Conservation (phyloP, 495 filamentous ascomycete genomes). For the Penicillium diatomitis region DNA sequence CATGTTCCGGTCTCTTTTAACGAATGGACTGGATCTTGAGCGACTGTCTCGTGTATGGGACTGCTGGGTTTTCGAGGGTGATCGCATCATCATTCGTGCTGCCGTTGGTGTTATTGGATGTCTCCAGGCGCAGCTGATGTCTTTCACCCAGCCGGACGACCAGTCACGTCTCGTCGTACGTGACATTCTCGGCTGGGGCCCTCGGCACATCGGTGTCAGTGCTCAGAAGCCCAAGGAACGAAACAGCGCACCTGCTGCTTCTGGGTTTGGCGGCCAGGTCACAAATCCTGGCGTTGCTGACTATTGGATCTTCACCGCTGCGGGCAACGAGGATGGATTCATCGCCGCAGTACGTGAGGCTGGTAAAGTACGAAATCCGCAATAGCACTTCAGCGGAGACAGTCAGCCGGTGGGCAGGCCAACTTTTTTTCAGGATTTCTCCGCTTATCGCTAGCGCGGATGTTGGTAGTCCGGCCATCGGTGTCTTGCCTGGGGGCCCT, state of each 20-base stretch:
- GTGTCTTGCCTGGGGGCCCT: too few relatives aligned
- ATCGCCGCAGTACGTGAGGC: constrained; percentile 59
- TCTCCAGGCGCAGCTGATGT: constrained; percentile 55
- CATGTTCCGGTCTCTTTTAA: constrained; percentile 50
- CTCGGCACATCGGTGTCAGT: constrained; percentile 25
- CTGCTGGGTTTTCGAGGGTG: constrained; percentile 89
- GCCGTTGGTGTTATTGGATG: constrained; percentile 61
- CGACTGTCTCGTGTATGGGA: constrained; percentile 79
- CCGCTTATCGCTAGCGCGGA: too few relatives aligned
- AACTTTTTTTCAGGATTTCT: not conserved
- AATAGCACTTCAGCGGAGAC: not conserved
- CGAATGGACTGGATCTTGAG: constrained; percentile 56
- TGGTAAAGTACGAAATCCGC: constrained; percentile 48
- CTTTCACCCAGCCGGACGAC: constrained; percentile 39
- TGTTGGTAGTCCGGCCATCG: too few relatives aligned
- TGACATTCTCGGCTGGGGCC: constrained; percentile 46
- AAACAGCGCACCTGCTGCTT: constrained; percentile 30
- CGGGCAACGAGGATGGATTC: constrained; percentile 58
- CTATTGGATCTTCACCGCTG: constrained; percentile 35
- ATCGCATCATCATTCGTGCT: constrained; percentile 67
- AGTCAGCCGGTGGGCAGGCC: not conserved
- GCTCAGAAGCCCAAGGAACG: constrained; percentile 27
- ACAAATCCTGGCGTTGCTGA: constrained; percentile 29
- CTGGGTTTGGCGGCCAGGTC: constrained; percentile 34
- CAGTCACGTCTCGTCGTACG: constrained; percentile 25